Evolutionary conservation across 2,329 filamentous ascomycete species (phyloP), one percentile per base, ranked within the genome.

Genomic region (Monosporascus sp.): DNA sequence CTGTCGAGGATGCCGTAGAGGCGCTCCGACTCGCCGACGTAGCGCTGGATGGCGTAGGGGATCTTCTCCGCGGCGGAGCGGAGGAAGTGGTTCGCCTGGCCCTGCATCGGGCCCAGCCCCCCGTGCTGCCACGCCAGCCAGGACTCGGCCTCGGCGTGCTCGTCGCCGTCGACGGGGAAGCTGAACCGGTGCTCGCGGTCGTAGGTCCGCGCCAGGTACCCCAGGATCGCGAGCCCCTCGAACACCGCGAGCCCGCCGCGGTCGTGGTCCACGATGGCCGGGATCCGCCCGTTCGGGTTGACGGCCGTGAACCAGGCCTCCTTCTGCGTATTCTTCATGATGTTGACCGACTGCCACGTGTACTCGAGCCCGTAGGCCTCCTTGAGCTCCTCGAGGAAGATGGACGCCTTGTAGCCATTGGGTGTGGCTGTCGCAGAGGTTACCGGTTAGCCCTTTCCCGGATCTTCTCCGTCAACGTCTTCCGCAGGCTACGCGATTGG

Each of bases 101-200:
- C 88, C 68, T 90, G 87, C 76, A 80, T 81, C 3, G 88, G 87
- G 1, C 87, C 87, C 2, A 90, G 64, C 2, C 87, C 87, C n/a
- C 85, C 86, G 62, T 89, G 88, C 72, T 90, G 85, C 82, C 83
- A 88, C 39, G 79, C 78, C 57, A 85, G 77, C 85, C 84, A 88
- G 66, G 82, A 78, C 71, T 84, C 80, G 41, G 72, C 73, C 43
- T 65, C 65, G 50, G 65, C 66, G 55, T 72, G 67, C 57, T 74
- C 67, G 57, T 69, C 66, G 56, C 59, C 64, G 57, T 67, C 68
- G 47, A 67, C 60, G 35, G 80, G 78, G 67, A 82, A 89, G 60
- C 77, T 81, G 62, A 89, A 81, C 67, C 82, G 85, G 71, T 87
- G 67, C 51, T 89, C 82, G 0, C 75, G 74, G 66, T 91, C 88